Conservation (phyloP, 257 asterid species). For the Coffea eugenioides region DNA sequence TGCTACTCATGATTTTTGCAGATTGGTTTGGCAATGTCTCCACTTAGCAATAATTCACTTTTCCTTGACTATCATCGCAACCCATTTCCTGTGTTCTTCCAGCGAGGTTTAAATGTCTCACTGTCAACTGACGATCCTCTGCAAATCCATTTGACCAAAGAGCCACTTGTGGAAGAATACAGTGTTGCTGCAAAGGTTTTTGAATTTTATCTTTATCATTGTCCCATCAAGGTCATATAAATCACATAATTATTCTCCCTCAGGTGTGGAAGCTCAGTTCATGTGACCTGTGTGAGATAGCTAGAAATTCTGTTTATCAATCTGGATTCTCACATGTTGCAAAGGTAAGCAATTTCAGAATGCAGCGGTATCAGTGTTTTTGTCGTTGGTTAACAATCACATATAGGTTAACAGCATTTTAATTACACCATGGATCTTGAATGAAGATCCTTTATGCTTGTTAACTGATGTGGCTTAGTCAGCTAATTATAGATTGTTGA, state of each 20-base stretch:
- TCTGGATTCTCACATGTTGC: slow-evolving; percentile 85
- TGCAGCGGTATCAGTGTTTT: not conserved
- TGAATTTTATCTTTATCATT: slow-evolving; percentile 17
- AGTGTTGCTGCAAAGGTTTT: slow-evolving; percentile 94
- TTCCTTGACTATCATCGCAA: slow-evolving; percentile 88
- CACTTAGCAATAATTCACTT: slow-evolving; percentile 92
- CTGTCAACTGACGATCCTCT: slow-evolving; percentile 87
- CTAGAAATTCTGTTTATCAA: slow-evolving; percentile 89
- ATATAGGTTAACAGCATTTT: not conserved
- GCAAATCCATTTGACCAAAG: slow-evolving; percentile 91
- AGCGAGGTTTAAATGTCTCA: slow-evolving; percentile 85
- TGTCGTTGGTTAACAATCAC: not conserved
- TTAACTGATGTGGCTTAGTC: not conserved
- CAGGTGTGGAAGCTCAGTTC: slow-evolving; percentile 98
- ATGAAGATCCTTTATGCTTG: not conserved
- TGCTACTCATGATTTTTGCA: slow-evolving; percentile 33
- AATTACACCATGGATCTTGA: too few species aligned
- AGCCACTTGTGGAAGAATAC: slow-evolving; percentile 95
- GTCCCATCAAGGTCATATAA: slow-evolving; percentile 12
- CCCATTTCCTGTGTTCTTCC: slow-evolving; percentile 91
- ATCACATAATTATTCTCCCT: slow-evolving; percentile 17
- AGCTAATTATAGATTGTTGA: not conserved
- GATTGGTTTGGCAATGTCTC: slow-evolving; percentile 98
- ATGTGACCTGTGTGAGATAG: slow-evolving; percentile 96
- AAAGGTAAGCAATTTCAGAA: slow-evolving; percentile 51